Evolutionary conservation across 2,329 filamentous ascomycete species (phyloP).

Genomic region (Exophiala sideris): DNA sequence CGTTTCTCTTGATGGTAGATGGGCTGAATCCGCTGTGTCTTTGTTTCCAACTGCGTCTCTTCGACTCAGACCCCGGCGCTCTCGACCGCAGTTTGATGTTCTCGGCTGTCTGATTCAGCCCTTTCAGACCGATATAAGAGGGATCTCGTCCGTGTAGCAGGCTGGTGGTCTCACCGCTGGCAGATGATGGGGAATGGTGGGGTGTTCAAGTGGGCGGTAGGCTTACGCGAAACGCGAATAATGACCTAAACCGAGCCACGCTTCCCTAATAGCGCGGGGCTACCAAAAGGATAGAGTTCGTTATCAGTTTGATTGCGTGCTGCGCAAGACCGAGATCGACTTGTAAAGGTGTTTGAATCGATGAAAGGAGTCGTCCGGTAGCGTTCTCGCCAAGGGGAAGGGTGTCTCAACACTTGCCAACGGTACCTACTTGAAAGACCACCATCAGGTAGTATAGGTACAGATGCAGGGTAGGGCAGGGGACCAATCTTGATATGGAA

Average conservation of each 20-base stretch:
- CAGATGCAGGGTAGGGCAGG: background rate
- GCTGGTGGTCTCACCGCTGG: slow-evolving; percentile 19
- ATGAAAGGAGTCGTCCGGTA: too few relatives aligned
- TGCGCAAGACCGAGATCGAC: too few relatives aligned
- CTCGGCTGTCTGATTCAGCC: too few relatives aligned
- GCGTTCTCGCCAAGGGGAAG: too few relatives aligned
- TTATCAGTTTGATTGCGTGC: background rate
- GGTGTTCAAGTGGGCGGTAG: slow-evolving; percentile 4
- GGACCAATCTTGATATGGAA: background rate
- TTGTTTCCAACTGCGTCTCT: too few relatives aligned
- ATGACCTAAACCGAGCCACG: slow-evolving; percentile 7
- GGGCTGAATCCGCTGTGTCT: too few relatives aligned
- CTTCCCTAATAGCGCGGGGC: slow-evolving; percentile 1
- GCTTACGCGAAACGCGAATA: slow-evolving; percentile 7
- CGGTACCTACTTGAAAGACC: too few relatives aligned
- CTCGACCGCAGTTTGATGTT: too few relatives aligned
- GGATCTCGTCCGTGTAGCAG: background rate
- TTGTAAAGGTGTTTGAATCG: too few relatives aligned
- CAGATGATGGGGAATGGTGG: slow-evolving; percentile 10
- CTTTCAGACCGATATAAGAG: too few relatives aligned
- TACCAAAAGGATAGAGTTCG: background rate
- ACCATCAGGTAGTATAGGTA: background rate
- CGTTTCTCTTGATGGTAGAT: background rate
- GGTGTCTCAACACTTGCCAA: too few relatives aligned
- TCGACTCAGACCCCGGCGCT: too few relatives aligned